Evolutionary conservation across 2,329 filamentous ascomycete species (phyloP), one percentile per base, ranked within the genome.

Genomic region (Ustulina deusta): DNA sequence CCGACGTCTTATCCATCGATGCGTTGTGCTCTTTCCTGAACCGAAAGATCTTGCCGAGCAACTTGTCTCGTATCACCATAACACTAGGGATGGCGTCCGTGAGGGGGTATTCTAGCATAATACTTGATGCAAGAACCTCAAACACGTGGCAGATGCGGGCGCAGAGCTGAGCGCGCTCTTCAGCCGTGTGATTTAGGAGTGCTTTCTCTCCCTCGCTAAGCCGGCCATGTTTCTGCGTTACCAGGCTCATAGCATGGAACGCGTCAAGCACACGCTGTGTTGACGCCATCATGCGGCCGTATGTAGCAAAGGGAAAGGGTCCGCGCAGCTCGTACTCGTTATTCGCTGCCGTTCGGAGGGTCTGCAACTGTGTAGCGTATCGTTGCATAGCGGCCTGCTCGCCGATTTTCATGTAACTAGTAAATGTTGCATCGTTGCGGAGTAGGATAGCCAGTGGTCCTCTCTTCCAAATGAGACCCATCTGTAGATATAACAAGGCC

Each of bases 391-490:
- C 91, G 4, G 92, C 88, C 77, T 97, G 94, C 79, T 98, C 96
- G 40, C 90, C 88, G n/a, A 94, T 87, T 69, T 91, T 91, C 87
- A 97, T 94, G 78, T 97, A 98, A 6, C 89, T 88, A 63, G 79
- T 76, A 40, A 85, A 67, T 3, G 84, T 82, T 68, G 81, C 82
- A 70, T 87, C 83, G 66, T 85, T 88, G 52, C 89, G 85, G 0
- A 90, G 82, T 63, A 97, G 85, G 6, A 90, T 88, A 4, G 92
- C 91, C 27, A 99, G 83, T 0, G 96, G 96, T 9, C 97, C 95
- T 51, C 94, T 89, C 81, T 95, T 97, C 96, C 96, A 99, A 71
- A 98, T 94, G 38, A 99, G 86, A 17, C 94, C 93, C 89, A 99
- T 94, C 66, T 97, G 93, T 6, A 99, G 85, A 87, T 96, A 98